These are phyloP conservation scores for Petunia axillaris DNA, from an alignment of 257 asterid species.

Conservation along the genomic window DNA sequence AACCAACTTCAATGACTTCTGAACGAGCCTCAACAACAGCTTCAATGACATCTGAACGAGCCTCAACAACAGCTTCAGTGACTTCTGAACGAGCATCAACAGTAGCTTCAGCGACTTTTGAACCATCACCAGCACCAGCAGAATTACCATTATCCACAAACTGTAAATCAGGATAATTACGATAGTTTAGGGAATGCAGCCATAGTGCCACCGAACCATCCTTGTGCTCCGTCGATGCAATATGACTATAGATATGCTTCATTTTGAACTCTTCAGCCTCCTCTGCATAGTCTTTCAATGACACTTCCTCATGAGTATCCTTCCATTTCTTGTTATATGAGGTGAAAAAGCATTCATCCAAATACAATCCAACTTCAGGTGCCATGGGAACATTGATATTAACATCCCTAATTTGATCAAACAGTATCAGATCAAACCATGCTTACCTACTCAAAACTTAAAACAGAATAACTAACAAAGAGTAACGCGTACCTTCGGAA, in stretches of 20 bases:
- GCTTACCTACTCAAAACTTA: neutral
- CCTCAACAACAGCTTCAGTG: neutral
- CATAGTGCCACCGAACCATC: slow-evolving; percentile 78
- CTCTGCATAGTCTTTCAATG: slow-evolving; percentile 66
- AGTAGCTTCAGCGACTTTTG: neutral
- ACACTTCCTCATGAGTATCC: slow-evolving; percentile 76
- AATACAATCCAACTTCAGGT: slow-evolving; percentile 93
- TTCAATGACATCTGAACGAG: slow-evolving; percentile 10
- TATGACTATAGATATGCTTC: slow-evolving; percentile 74
- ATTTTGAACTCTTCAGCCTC: slow-evolving; percentile 85
- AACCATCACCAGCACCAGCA: neutral
- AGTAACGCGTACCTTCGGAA: slow-evolving; percentile 57
- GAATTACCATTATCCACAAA: neutral
- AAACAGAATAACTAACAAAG: slow-evolving; percentile 12
- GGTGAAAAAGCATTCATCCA: slow-evolving; percentile 92
- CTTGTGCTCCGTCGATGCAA: slow-evolving; percentile 75
- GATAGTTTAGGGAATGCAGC: slow-evolving; percentile 86
- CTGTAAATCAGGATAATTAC: slow-evolving; percentile 76
- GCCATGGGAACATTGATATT: slow-evolving; percentile 94
- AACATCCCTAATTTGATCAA: slow-evolving; percentile 61
- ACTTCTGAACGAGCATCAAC: neutral
- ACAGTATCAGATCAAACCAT: neutral
- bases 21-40: neutral
- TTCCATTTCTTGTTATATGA: slow-evolving; percentile 83
- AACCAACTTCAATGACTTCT: neutral